Evolutionary conservation across 768 basidiomycete genomes (phyloP), one percentile per base, ranked within the genome.

Genomic region (Hypsizygus marmoreus): DNA sequence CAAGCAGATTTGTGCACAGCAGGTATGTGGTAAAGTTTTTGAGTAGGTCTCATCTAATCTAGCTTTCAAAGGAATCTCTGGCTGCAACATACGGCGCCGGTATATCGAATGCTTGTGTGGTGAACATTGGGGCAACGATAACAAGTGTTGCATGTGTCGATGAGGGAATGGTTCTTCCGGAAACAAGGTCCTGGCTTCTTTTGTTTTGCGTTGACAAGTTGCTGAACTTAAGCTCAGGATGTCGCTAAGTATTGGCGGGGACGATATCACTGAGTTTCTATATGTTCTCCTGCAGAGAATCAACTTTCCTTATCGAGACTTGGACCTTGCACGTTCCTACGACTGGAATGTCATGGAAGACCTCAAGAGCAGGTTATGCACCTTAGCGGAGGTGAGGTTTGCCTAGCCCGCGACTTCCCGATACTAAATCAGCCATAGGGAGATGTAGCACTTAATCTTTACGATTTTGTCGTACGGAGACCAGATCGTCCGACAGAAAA

Each of bases 21-120:
- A 97, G 77, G 94, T 87, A 53, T 50, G 72, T 42, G 6, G 5
- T 38, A 19, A 39, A 12, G 30, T 31, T 44, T 13, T 9, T 20
- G 33, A 38, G n/a, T 36, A 19, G 24, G 16, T 33, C 33, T 38
- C 30, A 24, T 10, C 45, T 36, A 17, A 22, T 41, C 17, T 32
- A 25, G 28, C 22, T 32, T 32, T 4, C 47, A 12, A 51, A 97
- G 91, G 95, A 97, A 74, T 88, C 92, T 3, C 73, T 95, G 30
- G 89, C 91, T 25, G 93, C 95, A 3, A 92, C 92, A 0, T 97
- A 95, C 61, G 95, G 95, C 16, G 94, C 95, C 6, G 95, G 95
- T 6, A 84, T 98, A 40, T 91, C 91, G 0, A 88, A 84, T 57
- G 97, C 95, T 9, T 98, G 97, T 58, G 91, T 99, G 4, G 89